Conservation (phyloP, 768 basidiomycete genomes). For the Galerina marginata region DNA sequence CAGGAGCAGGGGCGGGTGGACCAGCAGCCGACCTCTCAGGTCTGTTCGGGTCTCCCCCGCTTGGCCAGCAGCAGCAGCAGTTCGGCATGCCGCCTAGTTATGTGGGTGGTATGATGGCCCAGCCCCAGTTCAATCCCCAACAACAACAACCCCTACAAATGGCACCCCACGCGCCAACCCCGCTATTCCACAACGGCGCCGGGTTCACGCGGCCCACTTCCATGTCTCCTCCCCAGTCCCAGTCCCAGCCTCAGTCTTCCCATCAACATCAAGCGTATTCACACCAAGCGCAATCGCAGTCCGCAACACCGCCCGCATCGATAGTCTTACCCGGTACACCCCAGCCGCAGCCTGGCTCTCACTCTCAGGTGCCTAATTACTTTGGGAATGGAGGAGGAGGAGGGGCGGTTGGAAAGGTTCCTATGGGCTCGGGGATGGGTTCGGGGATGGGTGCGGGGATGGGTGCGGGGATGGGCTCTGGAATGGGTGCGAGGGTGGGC, state of each 20-base stretch:
- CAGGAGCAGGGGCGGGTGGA: slow-evolving; percentile 29
- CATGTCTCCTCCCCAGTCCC: slow-evolving; percentile 14
- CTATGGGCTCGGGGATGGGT: slow-evolving; percentile 22
- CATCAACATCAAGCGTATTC: no score
- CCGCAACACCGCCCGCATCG: slow-evolving; percentile 43
- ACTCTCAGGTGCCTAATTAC: slow-evolving; percentile 31
- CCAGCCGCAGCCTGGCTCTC: slow-evolving; percentile 9
- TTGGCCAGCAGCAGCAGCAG: slow-evolving; percentile 15
- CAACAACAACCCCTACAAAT: slow-evolving; percentile 7
- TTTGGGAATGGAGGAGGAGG: slow-evolving; percentile 28
- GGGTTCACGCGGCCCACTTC: slow-evolving; percentile 5
- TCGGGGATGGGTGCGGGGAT: slow-evolving; percentile 8
- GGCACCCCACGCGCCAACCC: slow-evolving; percentile 10
- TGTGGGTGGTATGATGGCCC: slow-evolving; percentile 1
- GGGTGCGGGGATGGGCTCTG: slow-evolving; percentile 17
- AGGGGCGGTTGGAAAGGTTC: slow-evolving; percentile 22
- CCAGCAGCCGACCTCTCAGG: slow-evolving; percentile 61
- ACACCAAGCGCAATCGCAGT: slow-evolving; percentile 14
- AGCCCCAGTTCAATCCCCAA: neutral
- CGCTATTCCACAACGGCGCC: slow-evolving; percentile 8
- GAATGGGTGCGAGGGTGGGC: slow-evolving; percentile 29
- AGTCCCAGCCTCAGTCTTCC: no score
- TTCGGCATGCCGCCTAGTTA: slow-evolving; percentile 9
- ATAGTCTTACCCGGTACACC: slow-evolving; percentile 46
- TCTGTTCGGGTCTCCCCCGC: slow-evolving; percentile 52